Base-by-base conservation (phyloP, 148 eudicot species). In the Chenopodium suecicum region DNA sequence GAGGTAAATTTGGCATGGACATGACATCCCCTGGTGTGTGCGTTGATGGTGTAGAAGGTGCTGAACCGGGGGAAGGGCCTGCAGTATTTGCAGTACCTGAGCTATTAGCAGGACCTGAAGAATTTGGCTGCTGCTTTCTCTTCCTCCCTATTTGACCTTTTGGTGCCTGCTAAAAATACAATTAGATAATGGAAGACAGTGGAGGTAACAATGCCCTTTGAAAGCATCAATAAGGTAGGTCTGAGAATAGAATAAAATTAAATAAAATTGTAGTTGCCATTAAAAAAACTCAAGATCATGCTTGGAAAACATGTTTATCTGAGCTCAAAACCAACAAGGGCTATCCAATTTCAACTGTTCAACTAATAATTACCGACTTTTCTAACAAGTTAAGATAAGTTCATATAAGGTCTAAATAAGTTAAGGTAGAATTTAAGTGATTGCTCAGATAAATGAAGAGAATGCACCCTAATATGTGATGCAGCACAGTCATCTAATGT, bases 71-170 rank as follows among this genome's bases (percentile, higher is more conserved):
- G 46, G 98, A 95, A 11, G 97, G 98, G 34, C 98, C 98, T 1
- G 97, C 88, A 9, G 98, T 95, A 87, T 95, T 95, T 64, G 94
- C 96, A 68, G 98, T 95, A 80, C 98, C 97, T 19, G 98, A 76
- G 92, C 97, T 93, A 84, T 95, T 95, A 56, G 94, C 96, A 73
- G 97, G 98, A 44, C 98, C 97, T 16, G 97, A 94, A 81, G 98
- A 93, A 54, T 89, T 91, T 16, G 94, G 92, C 34, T 62, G 62
- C 84, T 93, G 97, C 88, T 93, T 95, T 79, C 98, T 90, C 86
- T 95, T 95, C 80, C 97, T 90, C 70, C 93, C 95, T 48, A 91
- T 83, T 90, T 92, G 97, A 84, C 81, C 86, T 86, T 93, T 95
- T 79, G 94, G 85, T 85, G 89, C 94, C 95, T 62, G 47, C 80